Conservation (phyloP, 1,139 yeast genomes). For the Blastobotrys malaysiensis region DNA sequence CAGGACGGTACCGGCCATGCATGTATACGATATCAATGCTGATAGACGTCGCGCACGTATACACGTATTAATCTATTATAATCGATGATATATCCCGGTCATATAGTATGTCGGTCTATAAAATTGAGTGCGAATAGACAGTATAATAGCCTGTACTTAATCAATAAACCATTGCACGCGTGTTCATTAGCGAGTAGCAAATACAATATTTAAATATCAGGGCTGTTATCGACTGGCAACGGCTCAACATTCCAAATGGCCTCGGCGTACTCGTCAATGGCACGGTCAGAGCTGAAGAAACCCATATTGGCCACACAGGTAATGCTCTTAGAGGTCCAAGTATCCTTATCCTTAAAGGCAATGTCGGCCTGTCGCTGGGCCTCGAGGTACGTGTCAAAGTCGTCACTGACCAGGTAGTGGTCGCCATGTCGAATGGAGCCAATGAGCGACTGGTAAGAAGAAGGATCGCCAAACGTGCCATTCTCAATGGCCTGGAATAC, state of each 20-base stretch:
- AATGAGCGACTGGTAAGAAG: slow-evolving; percentile 62
- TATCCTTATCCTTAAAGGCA: slow-evolving; percentile 59
- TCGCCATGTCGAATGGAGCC: slow-evolving; percentile 71
- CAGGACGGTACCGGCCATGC: too few species aligned
- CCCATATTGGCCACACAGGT: slow-evolving; percentile 89
- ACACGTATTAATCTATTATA: too few species aligned
- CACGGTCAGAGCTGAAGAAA: slow-evolving; percentile 85
- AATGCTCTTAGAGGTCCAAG: slow-evolving; percentile 74
- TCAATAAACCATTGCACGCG: too few species aligned
- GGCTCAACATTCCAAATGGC: slow-evolving; percentile 92
- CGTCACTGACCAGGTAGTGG: slow-evolving; percentile 81
- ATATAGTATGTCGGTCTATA: too few species aligned
- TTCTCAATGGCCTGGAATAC: slow-evolving; percentile 67
- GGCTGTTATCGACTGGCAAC: slow-evolving; percentile 10
- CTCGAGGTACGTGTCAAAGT: slow-evolving; percentile 78
- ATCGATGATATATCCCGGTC: too few species aligned
- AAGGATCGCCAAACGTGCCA: slow-evolving; percentile 67
- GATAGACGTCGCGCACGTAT: too few species aligned
- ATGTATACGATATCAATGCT: too few species aligned
- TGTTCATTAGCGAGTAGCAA: too few species aligned
- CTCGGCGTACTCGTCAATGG: slow-evolving; percentile 89
- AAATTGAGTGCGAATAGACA: too few species aligned
- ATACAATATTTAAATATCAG: not conserved
- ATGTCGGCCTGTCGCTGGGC: slow-evolving; percentile 74
- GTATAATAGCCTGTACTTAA: too few species aligned